These are phyloP conservation scores for Golubevia sp. DNA, from an alignment of 1,284 basidiomycete genomes.

Conservation along the genomic window DNA sequence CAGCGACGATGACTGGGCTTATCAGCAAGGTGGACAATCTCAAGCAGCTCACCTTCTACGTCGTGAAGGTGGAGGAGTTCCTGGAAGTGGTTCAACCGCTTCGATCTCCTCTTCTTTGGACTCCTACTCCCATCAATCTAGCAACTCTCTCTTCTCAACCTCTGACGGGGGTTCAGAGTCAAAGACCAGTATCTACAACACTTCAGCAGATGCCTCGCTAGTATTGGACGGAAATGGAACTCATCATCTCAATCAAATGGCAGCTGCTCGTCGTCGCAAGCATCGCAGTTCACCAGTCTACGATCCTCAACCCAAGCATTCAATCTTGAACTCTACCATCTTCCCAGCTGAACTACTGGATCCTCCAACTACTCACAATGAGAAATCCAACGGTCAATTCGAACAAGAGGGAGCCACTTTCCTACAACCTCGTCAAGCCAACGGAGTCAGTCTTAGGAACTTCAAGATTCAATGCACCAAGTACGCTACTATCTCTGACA, in stretches of 20 bases:
- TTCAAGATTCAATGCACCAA: conserved; percentile 67
- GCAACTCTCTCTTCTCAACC: conserved; percentile 28
- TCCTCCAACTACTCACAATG: conserved; percentile 13
- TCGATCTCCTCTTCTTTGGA: conserved; percentile 28
- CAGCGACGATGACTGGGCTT: background rate
- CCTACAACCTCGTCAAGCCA: conserved; percentile 23
- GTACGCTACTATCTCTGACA: conserved; percentile 84
- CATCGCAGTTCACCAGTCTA: background rate
- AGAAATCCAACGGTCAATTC: too few relatives aligned
- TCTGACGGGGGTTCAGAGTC: conserved; percentile 13
- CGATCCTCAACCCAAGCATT: conserved; percentile 35
- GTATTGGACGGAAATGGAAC: background rate
- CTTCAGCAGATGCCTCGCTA: too few relatives aligned
- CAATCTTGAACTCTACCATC: conserved; percentile 43
- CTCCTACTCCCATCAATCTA: conserved; percentile 18
- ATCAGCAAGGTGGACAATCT: too few relatives aligned
- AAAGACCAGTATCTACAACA: background rate
- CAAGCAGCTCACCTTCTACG: background rate
- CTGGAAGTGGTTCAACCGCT: conserved; percentile 23
- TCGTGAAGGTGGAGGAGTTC: background rate
- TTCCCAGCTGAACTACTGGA: conserved; percentile 33
- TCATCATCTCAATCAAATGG: background rate
- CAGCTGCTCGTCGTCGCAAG: background rate
- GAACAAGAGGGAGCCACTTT: conserved; percentile 16
- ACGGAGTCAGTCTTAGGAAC: conserved; percentile 50